Base-by-base conservation (phyloP, 1,139 yeast species). In the Lodderomyces elongisporus region DNA sequence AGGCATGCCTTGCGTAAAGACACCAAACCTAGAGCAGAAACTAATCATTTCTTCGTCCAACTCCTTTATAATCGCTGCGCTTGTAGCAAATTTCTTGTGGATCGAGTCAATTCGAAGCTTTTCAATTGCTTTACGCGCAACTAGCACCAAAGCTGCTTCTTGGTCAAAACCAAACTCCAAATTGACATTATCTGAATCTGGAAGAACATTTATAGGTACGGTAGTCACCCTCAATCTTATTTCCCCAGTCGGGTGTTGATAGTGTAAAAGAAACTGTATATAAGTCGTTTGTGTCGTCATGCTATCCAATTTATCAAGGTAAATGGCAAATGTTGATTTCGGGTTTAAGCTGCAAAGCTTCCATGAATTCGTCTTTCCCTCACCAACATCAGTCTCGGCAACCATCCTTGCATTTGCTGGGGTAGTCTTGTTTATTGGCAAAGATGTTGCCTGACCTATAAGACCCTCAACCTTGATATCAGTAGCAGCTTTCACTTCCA, bases 11-110 rank as follows among this genome's bases (percentile, higher is more conserved):
- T 82, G 83, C 43, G 79, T 73, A 57, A 83, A 91, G 47, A 85
- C 93, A 22, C 95, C 96, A 59, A 85, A 89, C 47, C 88, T 77
- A 38, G 83, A 77, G 59, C 97, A 89, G 46, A 85, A 69, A 44
- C 88, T 83, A 44, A 91, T 83, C 45, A 89, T 67, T 52, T 81
- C 74, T 50, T 93, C 78, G 59, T 91, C 97, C 38, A 88, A 76
- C 79, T 93, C 85, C 60, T 95, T 78, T 39, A 84, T 63, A 15
- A 89, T 75, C n/a, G 54, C 51, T 7, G 62, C 54, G 25, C 62
- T 60, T 5, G 46, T 43, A 16, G 44, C 40, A 7, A 38, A 14
- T 20, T 34, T 42, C 10, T 25, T 31, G 14, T 31, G 24, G 14
- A 6, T 13, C 4, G 25, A 14, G 10, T 41, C 39, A 5, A 60